Evolutionary conservation across 305 asterid genomes (phyloP).

Genomic region (Vinca major): DNA sequence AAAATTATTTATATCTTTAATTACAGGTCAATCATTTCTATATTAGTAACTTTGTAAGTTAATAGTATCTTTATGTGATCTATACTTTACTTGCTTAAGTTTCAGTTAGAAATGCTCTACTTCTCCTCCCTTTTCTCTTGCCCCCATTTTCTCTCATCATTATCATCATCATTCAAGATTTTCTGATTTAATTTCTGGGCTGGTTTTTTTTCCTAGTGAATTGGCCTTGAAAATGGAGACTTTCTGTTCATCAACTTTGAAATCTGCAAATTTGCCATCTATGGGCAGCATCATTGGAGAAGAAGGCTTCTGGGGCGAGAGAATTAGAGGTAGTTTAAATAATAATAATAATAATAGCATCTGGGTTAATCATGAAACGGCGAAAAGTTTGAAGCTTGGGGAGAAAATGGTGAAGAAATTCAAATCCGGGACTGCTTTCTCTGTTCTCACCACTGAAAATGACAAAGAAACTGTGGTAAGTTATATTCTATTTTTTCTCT

Average conservation of each 20-base stretch:
- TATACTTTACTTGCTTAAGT: constrained; percentile 35
- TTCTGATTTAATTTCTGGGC: constrained; percentile 12
- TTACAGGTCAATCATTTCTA: constrained; percentile 11
- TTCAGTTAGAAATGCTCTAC: background rate
- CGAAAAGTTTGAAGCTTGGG: constrained; percentile 36
- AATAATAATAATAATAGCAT: constrained; percentile 13
- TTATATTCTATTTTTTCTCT: background rate
- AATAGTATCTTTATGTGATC: constrained; percentile 38
- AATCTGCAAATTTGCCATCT: constrained; percentile 32
- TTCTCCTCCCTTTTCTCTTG: background rate
- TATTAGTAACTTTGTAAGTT: constrained; percentile 9
- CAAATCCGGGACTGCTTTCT: constrained; percentile 55
- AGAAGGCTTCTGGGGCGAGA: constrained; percentile 47
- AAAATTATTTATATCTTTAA: constrained; percentile 19
- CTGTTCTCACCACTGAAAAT: constrained; percentile 66
- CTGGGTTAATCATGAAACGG: constrained; percentile 25
- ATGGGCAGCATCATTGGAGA: constrained; percentile 31
- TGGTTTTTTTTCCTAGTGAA: constrained; percentile 8
- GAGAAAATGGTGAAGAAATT: constrained; percentile 33
- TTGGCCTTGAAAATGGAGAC: constrained; percentile 40
- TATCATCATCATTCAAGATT: background rate
- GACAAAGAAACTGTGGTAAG: constrained; percentile 45
- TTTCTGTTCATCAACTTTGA: constrained; percentile 41
- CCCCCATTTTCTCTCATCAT: background rate
- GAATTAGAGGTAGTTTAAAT: constrained; percentile 30